Conservation (phyloP, 2,329 filamentous ascomycete species). For the Fusarium nygamai region DNA sequence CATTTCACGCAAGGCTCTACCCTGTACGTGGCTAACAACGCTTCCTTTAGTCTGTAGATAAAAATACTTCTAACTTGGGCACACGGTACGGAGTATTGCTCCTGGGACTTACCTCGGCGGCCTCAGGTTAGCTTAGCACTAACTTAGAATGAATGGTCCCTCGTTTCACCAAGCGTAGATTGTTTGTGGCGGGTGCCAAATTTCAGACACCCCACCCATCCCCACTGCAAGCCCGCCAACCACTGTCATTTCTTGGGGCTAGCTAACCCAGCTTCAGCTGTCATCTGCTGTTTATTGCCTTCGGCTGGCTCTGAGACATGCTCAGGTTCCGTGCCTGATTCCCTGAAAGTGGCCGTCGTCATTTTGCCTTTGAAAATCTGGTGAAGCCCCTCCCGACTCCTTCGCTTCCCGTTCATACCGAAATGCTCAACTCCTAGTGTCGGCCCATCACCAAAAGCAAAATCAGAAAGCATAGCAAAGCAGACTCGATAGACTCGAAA, state of each 20-base stretch:
- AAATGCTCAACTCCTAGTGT: slow-evolving; percentile 39
- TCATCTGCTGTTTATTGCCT: slow-evolving; percentile 3
- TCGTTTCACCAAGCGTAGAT: slow-evolving; percentile 30
- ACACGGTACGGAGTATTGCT: background rate
- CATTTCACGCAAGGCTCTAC: background rate
- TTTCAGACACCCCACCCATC: slow-evolving; percentile 17
- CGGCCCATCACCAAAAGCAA: slow-evolving; percentile 20
- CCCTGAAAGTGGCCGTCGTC: slow-evolving; percentile 29
- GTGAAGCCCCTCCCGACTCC: slow-evolving; percentile 44
- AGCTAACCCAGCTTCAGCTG: slow-evolving; percentile 6
- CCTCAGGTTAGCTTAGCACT: slow-evolving; percentile 25
- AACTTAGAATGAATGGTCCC: background rate
- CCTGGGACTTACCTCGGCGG: slow-evolving; percentile 17
- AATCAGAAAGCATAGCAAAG: background rate
- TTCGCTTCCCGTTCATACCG: slow-evolving; percentile 42
- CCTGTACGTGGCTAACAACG: background rate
- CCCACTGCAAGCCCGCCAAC: slow-evolving; percentile 5
- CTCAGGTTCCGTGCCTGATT: slow-evolving; percentile 35
- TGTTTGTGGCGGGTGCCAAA: slow-evolving; percentile 39
- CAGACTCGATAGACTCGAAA: slow-evolving; percentile 32
- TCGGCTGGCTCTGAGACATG: slow-evolving; percentile 10
- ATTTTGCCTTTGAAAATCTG: slow-evolving; percentile 45
- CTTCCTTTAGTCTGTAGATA: background rate
- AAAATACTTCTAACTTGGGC: background rate
- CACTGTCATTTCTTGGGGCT: background rate